phyloP scores from a whole-genome alignment of 2,329 filamentous ascomycete genomes.

The Chalaropsis ovoidea region DNA sequence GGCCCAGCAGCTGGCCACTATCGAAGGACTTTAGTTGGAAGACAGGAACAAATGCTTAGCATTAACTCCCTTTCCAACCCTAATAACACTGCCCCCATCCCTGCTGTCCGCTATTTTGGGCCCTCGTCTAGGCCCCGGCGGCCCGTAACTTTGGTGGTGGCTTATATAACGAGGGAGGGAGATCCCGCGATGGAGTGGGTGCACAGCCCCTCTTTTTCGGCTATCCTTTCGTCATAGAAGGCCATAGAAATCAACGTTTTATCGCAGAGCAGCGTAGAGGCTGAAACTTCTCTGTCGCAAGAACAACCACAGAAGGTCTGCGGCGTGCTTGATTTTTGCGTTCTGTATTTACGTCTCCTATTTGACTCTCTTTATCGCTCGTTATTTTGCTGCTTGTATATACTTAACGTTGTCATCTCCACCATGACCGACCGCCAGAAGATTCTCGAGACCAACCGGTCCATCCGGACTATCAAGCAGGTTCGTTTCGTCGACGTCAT shows the following conservation, averaged over 20 bases:
- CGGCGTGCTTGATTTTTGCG: not conserved
- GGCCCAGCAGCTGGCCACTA: too few species aligned
- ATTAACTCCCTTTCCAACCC: too few species aligned
- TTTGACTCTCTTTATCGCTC: not conserved
- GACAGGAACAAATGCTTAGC: too few species aligned
- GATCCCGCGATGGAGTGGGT: not conserved
- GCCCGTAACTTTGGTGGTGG: not conserved
- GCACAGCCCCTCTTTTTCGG: conserved; percentile 18
- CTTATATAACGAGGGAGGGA: not conserved
- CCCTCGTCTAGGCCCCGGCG: not conserved
- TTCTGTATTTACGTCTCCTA: not conserved
- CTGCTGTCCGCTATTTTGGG: too few species aligned
- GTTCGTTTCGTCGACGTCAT: conserved; percentile 47
- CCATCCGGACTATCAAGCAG: conserved; percentile 76
- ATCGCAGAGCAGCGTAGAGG: not conserved
- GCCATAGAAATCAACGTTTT: not conserved
- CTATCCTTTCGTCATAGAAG: conserved; percentile 3
- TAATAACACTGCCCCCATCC: too few species aligned
- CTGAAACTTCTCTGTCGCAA: conserved; percentile 6
- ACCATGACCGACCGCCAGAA: conserved; percentile 41
- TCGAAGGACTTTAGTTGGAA: too few species aligned
- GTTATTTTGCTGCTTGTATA: not conserved
- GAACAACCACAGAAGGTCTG: not conserved
- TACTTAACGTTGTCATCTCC: not conserved
- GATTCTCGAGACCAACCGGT: conserved; percentile 66